Evolutionary conservation across 192 early-diverging fungal species (phyloP).

Genomic region (Coemansia sp.): DNA sequence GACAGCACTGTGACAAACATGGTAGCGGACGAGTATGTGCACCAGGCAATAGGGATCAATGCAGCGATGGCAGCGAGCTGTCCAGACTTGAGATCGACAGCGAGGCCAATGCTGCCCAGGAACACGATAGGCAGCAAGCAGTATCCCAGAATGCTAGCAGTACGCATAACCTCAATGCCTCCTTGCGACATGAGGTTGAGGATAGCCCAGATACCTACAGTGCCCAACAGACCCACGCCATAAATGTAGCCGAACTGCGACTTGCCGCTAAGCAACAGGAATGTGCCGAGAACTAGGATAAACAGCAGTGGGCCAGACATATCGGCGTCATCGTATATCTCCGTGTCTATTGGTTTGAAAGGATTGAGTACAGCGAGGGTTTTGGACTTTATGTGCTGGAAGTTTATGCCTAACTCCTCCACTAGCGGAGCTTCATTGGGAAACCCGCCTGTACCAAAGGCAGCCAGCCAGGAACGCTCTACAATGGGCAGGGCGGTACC

Average conservation of each 20-base stretch:
- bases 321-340: constrained; percentile 97
- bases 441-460: constrained; percentile 92
- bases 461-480: constrained; percentile 59
- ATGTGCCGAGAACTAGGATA: constrained; percentile 86
- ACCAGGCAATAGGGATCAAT: constrained; percentile 82
- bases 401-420: constrained; percentile 96
- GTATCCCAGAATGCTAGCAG: constrained; percentile 96
- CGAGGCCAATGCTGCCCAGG: constrained; percentile 74
- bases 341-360: constrained; percentile 67
- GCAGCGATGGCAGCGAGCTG: constrained; percentile 65
- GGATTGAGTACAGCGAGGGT: constrained; percentile 87
- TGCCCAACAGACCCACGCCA: constrained; percentile 89
- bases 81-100: constrained; percentile 69
- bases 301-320: constrained; percentile 94
- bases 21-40: constrained; percentile 88
- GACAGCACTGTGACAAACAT: constrained; percentile 94
- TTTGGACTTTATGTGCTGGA: constrained; percentile 87
- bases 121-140: constrained; percentile 95
- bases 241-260: constrained; percentile 98
- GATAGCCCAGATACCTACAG: constrained; percentile 80
- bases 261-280: constrained; percentile 89
- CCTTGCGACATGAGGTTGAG: constrained; percentile 92
- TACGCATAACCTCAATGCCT: constrained; percentile 84
- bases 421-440: constrained; percentile 92
- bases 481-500: constrained; percentile 53